Evolutionary conservation across 257 asterid species (phyloP).

Genomic region (Ballota nigra): DNA sequence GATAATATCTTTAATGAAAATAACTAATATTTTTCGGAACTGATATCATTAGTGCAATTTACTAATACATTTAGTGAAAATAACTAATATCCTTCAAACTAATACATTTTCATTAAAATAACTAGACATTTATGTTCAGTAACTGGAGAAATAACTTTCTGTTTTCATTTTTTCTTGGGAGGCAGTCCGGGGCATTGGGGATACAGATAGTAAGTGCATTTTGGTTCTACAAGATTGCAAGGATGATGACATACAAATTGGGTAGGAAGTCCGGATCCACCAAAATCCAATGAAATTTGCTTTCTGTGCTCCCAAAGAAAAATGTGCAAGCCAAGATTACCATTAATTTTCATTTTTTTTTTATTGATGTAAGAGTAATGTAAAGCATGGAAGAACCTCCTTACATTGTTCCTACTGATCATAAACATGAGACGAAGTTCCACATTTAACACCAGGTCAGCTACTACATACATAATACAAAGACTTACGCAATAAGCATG

Average conservation of each 20-base stretch:
- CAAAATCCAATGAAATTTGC: conserved; percentile 28
- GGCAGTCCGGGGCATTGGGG: conserved; percentile 84
- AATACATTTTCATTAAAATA: no score
- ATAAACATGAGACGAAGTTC: not conserved
- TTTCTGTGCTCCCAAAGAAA: not conserved
- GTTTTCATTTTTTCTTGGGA: not conserved
- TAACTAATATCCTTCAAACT: no score
- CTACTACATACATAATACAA: not conserved
- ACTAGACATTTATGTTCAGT: not conserved
- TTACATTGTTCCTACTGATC: not conserved
- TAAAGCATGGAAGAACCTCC: not conserved
- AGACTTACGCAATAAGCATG: conserved; percentile 29
- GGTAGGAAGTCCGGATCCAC: conserved; percentile 38
- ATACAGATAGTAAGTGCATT: conserved; percentile 74
- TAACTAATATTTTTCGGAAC: no score
- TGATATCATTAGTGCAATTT: no score
- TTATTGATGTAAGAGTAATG: not conserved
- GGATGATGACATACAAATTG: conserved; percentile 68
- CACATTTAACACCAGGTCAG: not conserved
- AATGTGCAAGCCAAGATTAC: not conserved
- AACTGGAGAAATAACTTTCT: not conserved
- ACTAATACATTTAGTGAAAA: no score
- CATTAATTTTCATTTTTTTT: not conserved
- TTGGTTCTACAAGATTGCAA: conserved; percentile 86
- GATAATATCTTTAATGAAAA: no score